Conservation (phyloP, 805 yeast species). For the Grigorovia yakushimaensis region DNA sequence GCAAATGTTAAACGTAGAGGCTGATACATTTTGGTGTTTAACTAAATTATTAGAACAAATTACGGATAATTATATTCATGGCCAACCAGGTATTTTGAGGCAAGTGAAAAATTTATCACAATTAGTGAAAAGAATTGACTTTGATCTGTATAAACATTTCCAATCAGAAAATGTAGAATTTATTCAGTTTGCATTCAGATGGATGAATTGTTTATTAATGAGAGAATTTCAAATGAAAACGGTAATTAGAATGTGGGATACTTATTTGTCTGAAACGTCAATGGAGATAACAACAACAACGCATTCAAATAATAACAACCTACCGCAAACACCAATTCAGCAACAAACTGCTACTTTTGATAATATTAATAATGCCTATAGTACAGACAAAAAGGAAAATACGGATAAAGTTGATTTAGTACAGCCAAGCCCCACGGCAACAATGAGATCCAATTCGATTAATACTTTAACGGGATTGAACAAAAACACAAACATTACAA, state of each 20-base stretch:
- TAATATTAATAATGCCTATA: neutral
- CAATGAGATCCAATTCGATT: conserved; percentile 1
- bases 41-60: conserved; percentile 86
- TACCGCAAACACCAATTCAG: conserved; percentile 21
- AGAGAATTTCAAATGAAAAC: conserved; percentile 73
- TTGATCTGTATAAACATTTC: conserved; percentile 62
- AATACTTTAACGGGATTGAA: neutral
- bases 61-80: conserved; percentile 94
- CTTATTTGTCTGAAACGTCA: conserved; percentile 63
- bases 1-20: conserved; percentile 66
- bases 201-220: conserved; percentile 98
- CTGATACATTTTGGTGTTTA: conserved; percentile 95
- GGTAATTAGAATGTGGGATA: conserved; percentile 95
- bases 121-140: conserved; percentile 71
- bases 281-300: conserved; percentile 25
- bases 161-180: conserved; percentile 81
- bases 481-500: conserved; percentile 7
- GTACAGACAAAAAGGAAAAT: neutral
- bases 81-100: conserved; percentile 92
- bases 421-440: neutral
- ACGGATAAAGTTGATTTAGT: conserved; percentile 1
- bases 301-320: conserved; percentile 5
- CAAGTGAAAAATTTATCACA: conserved; percentile 78
- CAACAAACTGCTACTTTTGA: conserved; percentile 12
- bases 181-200: conserved; percentile 88